Percentiles rank a stretch among this genome's conserved stretches.
phyloP scores from a whole-genome alignment of 208 protist species.

The Kentomonas sorsogonicus region DNA sequence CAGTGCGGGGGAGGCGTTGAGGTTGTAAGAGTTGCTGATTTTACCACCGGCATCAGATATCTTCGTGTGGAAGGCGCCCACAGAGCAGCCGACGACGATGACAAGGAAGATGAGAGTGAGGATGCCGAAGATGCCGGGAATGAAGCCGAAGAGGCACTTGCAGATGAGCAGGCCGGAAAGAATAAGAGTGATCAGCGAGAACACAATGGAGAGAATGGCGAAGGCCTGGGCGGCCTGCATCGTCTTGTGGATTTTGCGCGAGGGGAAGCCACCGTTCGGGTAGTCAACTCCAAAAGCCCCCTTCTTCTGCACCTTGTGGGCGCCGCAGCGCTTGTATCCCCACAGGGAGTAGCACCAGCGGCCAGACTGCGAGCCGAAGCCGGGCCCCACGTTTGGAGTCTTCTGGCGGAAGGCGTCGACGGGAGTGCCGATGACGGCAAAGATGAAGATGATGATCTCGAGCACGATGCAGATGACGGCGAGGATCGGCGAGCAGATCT shows the following conservation, averaged over 20 bases:
- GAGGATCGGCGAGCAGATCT: background rate
- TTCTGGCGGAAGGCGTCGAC: conserved; percentile 23
- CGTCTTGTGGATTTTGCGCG: conserved; percentile 6
- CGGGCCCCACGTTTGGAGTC: background rate
- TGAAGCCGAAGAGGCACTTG: conserved; percentile 10
- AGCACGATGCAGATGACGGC: conserved; percentile 18
- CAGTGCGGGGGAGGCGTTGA: no score
- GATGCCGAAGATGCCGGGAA: conserved; percentile 15
- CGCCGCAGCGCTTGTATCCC: conserved; percentile 21
- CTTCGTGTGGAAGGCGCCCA: conserved; percentile 18
- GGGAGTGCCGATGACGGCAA: conserved; percentile 28
- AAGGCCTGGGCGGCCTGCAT: conserved; percentile 35
- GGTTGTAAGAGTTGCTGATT: no score
- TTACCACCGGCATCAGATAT: no score
- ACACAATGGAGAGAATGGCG: conserved; percentile 35
- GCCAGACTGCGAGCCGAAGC: no score
- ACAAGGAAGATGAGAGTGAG: conserved; percentile 16
- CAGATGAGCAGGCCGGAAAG: conserved; percentile 17
- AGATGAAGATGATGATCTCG: conserved; percentile 27
- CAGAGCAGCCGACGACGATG: conserved; percentile 33
- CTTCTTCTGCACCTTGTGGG: conserved; percentile 9
- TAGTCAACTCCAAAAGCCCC: no score
- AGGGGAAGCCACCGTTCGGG: conserved; percentile 22
- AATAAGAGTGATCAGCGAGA: conserved; percentile 19
- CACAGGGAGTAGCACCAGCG: conserved; percentile 33